Base-by-base conservation (phyloP, 805 yeast genomes). In the Metschnikowia henanensis region DNA sequence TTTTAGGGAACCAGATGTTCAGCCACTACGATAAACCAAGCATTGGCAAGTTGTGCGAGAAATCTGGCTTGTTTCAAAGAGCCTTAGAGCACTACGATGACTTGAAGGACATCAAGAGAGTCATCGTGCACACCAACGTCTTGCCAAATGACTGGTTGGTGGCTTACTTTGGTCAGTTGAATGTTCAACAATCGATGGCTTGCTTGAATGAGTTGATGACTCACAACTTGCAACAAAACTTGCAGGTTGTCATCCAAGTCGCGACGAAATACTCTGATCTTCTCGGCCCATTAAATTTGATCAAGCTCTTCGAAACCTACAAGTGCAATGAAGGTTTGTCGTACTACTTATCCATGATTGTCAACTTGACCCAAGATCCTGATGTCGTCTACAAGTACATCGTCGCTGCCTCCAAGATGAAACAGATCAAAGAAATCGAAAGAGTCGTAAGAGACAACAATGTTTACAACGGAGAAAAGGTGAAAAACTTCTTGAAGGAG, bases 71-170 rank as follows among this genome's bases (percentile, higher is more conserved):
- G 53, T 83, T 76, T 66, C 97, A 91, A 75, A 85, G 98, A 64
- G 98, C 99, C 16, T 77, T 94, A 56, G 99, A 94, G 69, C 92
- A 89, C 67, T 94, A 87, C 65, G 95, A 91, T 45, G 96, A 94
- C 59, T 81, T 91, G 58, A 88, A 84, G 64, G 99, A 94, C 61
- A 92, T 94, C 65, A 92, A 92, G 72, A 84, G 99, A 62, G 96
- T 92, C 48, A 81, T 94, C 60, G 88, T 89, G 39, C 91, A 91
- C 68, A 86, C 97, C 29, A 78, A 79, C 53, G 83, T 80, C 18
- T 76, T 94, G 56, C 95, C 96, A 46, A 80, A 83, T 51, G 99
- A 95, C 55, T 94, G 98, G 97, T 77, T 94, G 58, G 92, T 94
- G 33, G 73, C 78, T 16, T 94, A 84, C 73, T 94, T 94, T 59